phyloP scores from a whole-genome alignment of 306 rosid genomes.

The Prunus campanulata region DNA sequence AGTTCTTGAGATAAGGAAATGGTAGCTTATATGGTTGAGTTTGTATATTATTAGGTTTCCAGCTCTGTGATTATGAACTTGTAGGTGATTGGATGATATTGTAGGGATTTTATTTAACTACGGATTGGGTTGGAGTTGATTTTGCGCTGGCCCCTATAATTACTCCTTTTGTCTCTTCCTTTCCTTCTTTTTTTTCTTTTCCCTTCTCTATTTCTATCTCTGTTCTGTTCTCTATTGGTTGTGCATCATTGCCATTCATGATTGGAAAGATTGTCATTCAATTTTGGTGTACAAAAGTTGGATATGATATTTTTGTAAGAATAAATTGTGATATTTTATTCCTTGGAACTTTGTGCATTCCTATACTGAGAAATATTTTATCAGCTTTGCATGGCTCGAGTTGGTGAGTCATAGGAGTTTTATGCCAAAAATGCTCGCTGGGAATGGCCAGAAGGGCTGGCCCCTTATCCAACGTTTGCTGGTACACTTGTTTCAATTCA shows the following conservation, averaged over 20 bases:
- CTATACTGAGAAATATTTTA: constrained; percentile 26
- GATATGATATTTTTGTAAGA: background rate
- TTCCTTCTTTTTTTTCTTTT: background rate
- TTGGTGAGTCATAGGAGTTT: constrained; percentile 91
- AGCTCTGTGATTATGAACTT: background rate
- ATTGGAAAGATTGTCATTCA: background rate
- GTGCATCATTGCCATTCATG: background rate
- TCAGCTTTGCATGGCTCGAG: constrained; percentile 99
- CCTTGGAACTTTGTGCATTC: background rate
- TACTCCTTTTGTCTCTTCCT: background rate
- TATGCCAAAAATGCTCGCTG: constrained; percentile 94
- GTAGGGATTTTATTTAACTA: background rate
- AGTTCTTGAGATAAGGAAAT: background rate
- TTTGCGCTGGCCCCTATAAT: background rate
- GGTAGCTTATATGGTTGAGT: background rate
- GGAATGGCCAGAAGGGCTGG: constrained; percentile 95
- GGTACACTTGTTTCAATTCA: constrained; percentile 86
- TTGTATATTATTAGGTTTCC: background rate
- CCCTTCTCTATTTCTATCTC: background rate
- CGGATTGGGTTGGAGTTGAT: background rate
- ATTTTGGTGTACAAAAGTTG: background rate
- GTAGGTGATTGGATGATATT: background rate
- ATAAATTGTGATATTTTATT: background rate
- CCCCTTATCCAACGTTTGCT: constrained; percentile 80
- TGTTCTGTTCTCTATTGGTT: background rate